Percentiles rank a stretch among this genome's conserved stretches.
Evolutionary conservation across 805 yeast species (phyloP).

Genomic region (Sungouiella thailandica): DNA sequence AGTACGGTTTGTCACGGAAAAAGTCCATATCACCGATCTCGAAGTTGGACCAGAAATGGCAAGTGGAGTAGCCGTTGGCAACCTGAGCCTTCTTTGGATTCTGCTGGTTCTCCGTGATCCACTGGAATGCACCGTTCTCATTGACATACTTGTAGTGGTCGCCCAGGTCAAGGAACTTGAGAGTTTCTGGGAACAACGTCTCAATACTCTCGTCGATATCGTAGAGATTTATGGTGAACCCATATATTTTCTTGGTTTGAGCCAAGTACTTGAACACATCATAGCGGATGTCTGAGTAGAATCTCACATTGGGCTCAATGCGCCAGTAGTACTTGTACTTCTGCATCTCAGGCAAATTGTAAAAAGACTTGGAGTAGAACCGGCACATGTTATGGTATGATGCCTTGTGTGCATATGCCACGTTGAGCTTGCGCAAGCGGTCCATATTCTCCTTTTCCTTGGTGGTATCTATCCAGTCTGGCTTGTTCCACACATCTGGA

Average conservation of each 20-base stretch:
- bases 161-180: slow-evolving; percentile 49
- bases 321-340: slow-evolving; percentile 76
- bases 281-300: slow-evolving; percentile 64
- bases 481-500: slow-evolving; percentile 51
- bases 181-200: slow-evolving; percentile 66
- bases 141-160: slow-evolving; percentile 54
- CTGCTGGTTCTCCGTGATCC: slow-evolving; percentile 48
- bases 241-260: slow-evolving; percentile 63
- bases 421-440: slow-evolving; percentile 34
- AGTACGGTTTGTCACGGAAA: slow-evolving; percentile 63
- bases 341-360: slow-evolving; percentile 55
- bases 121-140: slow-evolving; percentile 46
- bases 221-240: slow-evolving; percentile 64
- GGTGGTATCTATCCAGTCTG: slow-evolving; percentile 46
- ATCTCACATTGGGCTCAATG: slow-evolving; percentile 68
- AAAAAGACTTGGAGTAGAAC: slow-evolving; percentile 63
- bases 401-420: slow-evolving; percentile 55
- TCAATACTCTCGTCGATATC: slow-evolving; percentile 63
- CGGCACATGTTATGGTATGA: slow-evolving; percentile 87
- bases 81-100: slow-evolving; percentile 39
- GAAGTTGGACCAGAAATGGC: slow-evolving; percentile 90
- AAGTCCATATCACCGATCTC: slow-evolving; percentile 85
- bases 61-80: slow-evolving; percentile 54
- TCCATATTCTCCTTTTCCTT: slow-evolving; percentile 39
- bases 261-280: slow-evolving; percentile 75